phyloP scores from a whole-genome alignment of 75 land plant species.

The Pseudotsuga menziesii region DNA sequence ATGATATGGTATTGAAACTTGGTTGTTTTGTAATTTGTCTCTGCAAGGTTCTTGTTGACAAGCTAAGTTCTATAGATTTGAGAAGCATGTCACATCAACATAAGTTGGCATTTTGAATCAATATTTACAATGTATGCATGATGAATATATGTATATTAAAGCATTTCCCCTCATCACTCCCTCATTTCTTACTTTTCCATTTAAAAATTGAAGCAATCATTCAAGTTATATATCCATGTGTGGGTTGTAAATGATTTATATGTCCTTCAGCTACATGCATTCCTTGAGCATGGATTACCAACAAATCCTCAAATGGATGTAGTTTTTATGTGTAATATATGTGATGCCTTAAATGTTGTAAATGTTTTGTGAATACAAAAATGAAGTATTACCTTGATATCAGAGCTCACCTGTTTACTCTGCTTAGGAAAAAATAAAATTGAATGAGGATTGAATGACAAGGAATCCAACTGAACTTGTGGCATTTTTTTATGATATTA shows the following conservation, averaged over 20 bases:
- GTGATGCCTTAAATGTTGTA: constrained; percentile 3
- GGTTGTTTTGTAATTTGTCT: not conserved
- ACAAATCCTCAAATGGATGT: constrained; percentile 55
- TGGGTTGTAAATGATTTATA: not conserved
- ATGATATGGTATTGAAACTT: not conserved
- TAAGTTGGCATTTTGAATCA: constrained; percentile 93
- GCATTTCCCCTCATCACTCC: not conserved
- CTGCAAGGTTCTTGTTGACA: constrained; percentile 45
- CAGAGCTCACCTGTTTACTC: not conserved
- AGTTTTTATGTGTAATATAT: constrained; percentile 68
- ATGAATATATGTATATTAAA: constrained; percentile 60
- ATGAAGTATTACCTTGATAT: not conserved
- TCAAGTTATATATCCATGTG: not conserved
- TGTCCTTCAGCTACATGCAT: constrained; percentile 43
- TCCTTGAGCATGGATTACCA: constrained; percentile 82
- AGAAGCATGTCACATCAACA: constrained; percentile 62
- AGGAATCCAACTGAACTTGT: not conserved
- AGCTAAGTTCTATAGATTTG: constrained; percentile 57
- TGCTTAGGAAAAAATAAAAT: not conserved
- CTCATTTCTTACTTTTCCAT: not conserved
- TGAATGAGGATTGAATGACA: not conserved
- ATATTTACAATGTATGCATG: constrained; percentile 83
- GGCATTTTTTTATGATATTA: not conserved
- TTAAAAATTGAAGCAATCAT: not conserved
- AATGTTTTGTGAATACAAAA: constrained; percentile 5